Evolutionary conservation across 169 alveolate genomes (phyloP).

Genomic region (Fabrea salina): DNA sequence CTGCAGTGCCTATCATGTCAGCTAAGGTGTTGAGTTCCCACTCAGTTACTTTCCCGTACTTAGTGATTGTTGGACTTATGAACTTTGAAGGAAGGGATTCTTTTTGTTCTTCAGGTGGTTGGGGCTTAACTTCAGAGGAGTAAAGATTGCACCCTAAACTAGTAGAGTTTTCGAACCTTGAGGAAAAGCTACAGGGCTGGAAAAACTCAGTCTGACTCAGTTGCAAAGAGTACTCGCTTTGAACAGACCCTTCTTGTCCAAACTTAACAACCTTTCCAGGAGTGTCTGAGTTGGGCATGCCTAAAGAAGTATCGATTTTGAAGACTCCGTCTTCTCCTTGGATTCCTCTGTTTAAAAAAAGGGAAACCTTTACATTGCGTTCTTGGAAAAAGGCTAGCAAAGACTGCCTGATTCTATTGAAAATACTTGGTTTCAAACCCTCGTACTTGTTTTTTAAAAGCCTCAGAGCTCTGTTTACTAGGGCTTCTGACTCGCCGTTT

Average conservation of each 20-base stretch:
- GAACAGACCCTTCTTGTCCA: constrained; percentile 21
- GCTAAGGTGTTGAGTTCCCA: constrained; percentile 22
- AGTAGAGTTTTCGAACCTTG: neutral
- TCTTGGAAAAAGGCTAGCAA: constrained; percentile 69
- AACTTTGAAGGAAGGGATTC: neutral
- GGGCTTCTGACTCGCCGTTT: constrained; percentile 33
- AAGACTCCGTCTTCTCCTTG: constrained; percentile 68
- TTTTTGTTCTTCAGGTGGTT: neutral
- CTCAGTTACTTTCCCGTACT: neutral
- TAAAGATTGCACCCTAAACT: neutral
- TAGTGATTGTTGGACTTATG: neutral
- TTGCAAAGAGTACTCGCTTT: neutral
- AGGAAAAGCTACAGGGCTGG: neutral
- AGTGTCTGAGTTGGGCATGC: constrained; percentile 63
- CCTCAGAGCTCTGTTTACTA: constrained; percentile 39
- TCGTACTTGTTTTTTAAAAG: constrained; percentile 41
- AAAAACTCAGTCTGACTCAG: neutral
- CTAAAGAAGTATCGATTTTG: constrained; percentile 52
- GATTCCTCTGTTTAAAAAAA: constrained; percentile 68
- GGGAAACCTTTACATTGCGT: constrained; percentile 74
- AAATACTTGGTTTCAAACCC: constrained; percentile 55
- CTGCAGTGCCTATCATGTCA: neutral
- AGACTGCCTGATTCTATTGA: constrained; percentile 55
- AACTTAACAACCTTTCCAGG: constrained; percentile 57
- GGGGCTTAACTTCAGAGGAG: neutral